Conservation (phyloP, 73 alveolate genomes). For the Paraurostyla sp. region DNA sequence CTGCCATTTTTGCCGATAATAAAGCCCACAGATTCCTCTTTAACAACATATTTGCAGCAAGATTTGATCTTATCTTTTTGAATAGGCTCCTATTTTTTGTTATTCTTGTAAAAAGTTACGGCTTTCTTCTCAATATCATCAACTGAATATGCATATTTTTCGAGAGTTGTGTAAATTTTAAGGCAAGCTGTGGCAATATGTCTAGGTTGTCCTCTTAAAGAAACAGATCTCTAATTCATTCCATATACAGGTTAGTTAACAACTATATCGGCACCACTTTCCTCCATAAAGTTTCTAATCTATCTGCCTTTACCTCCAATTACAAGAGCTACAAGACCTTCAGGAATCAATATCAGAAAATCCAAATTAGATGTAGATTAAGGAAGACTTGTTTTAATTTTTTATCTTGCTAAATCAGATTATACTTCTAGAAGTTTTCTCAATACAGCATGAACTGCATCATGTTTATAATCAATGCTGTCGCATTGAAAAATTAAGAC, state of each 20-base stretch:
- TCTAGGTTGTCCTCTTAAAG: constrained; percentile 62
- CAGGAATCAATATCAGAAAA: constrained; percentile 66
- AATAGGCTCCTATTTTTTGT: constrained; percentile 52
- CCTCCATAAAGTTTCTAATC: constrained; percentile 62
- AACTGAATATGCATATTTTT: constrained; percentile 57
- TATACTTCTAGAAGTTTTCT: constrained; percentile 35
- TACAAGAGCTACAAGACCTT: constrained; percentile 67
- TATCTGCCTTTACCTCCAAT: constrained; percentile 78
- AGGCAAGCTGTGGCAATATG: constrained; percentile 57
- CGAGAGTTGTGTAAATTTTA: constrained; percentile 56
- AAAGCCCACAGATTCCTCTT: constrained; percentile 65
- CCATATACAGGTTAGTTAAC: constrained; percentile 76
- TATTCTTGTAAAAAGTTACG: constrained; percentile 12
- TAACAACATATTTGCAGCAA: constrained; percentile 64
- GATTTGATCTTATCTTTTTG: constrained; percentile 49
- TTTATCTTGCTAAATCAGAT: background rate
- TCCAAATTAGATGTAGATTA: constrained; percentile 1
- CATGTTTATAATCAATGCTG: constrained; percentile 13
- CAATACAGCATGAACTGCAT: constrained; percentile 46
- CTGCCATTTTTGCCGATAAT: constrained; percentile 71
- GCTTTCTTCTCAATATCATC: constrained; percentile 64
- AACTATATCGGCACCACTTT: constrained; percentile 68
- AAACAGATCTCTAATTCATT: constrained; percentile 69
- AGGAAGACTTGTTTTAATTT: background rate
- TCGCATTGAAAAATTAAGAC: constrained; percentile 43